Percentiles rank a stretch among this genome's conserved stretches.
phyloP scores from a whole-genome alignment of 2,329 filamentous ascomycete genomes.

The Pseudogymnoascus sp. region DNA sequence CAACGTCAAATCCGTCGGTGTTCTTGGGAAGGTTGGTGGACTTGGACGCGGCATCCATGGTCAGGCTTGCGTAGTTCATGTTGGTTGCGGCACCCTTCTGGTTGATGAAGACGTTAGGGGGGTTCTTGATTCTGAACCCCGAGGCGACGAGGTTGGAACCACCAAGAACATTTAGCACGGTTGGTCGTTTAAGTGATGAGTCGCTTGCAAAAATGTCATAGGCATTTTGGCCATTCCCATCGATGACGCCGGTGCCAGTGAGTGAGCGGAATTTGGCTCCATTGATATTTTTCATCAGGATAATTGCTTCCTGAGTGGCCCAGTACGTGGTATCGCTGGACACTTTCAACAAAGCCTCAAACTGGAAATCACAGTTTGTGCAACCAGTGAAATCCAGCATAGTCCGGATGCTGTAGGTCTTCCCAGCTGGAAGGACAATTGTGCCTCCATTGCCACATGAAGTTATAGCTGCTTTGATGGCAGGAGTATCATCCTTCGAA shows the following conservation, averaged over 20 bases:
- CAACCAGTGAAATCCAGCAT: slow-evolving; percentile 37
- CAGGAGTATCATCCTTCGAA: slow-evolving; percentile 36
- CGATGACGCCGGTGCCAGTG: slow-evolving; percentile 36
- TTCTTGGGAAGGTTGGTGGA: slow-evolving; percentile 30
- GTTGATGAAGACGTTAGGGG: slow-evolving; percentile 39
- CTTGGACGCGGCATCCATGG: slow-evolving; percentile 34
- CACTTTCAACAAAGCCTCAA: slow-evolving; percentile 38
- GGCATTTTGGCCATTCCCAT: slow-evolving; percentile 40
- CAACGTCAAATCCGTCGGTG: slow-evolving; percentile 37
- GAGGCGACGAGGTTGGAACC: slow-evolving; percentile 22
- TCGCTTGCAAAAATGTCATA: slow-evolving; percentile 36
- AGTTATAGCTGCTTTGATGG: slow-evolving; percentile 36
- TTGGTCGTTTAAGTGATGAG: slow-evolving; percentile 34
- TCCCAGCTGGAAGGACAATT: slow-evolving; percentile 36
- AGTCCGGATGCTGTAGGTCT: slow-evolving; percentile 38
- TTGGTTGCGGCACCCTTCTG: slow-evolving; percentile 32
- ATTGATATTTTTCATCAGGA: slow-evolving; percentile 32
- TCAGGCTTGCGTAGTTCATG: slow-evolving; percentile 32
- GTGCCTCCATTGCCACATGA: slow-evolving; percentile 35
- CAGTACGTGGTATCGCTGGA: slow-evolving; percentile 35
- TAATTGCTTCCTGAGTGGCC: slow-evolving; percentile 34
- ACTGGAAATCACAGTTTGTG: slow-evolving; percentile 37
- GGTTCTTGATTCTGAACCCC: slow-evolving; percentile 36
- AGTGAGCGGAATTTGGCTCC: slow-evolving; percentile 35
- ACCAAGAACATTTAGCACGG: slow-evolving; percentile 35